Evolutionary conservation across 371 early-diverging fungal genomes (phyloP).

Genomic region (Lichtheimia ornata): DNA sequence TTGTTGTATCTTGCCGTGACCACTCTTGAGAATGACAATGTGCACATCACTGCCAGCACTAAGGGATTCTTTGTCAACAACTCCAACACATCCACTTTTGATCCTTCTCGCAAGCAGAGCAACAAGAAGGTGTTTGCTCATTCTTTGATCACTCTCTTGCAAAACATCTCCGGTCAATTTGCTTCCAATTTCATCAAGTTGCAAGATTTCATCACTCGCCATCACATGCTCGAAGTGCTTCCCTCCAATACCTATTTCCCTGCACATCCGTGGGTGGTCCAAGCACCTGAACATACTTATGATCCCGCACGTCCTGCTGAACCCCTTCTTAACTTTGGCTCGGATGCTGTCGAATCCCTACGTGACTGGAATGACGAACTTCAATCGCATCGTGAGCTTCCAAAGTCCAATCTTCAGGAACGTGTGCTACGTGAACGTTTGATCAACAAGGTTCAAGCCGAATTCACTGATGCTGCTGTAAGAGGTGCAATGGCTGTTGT

Average conservation of each 20-base stretch:
- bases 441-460: slow-evolving; percentile 80
- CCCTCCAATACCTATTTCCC: slow-evolving; percentile 68
- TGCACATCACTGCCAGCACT: slow-evolving; percentile 85
- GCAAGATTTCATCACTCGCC: slow-evolving; percentile 65
- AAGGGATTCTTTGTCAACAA: slow-evolving; percentile 88
- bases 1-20: slow-evolving; percentile 81
- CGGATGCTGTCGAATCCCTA: slow-evolving; percentile 74
- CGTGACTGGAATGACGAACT: slow-evolving; percentile 97
- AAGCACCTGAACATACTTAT: slow-evolving; percentile 52
- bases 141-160: slow-evolving; percentile 72
- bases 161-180: slow-evolving; percentile 74
- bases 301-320: slow-evolving; percentile 75
- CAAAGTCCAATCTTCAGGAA: slow-evolving; percentile 75
- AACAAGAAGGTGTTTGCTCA: slow-evolving; percentile 55
- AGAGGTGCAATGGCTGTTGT: slow-evolving; percentile 85
- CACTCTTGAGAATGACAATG: slow-evolving; percentile 80
- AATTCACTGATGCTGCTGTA: slow-evolving; percentile 91
- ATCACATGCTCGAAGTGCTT: slow-evolving; percentile 83
- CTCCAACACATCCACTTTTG: slow-evolving; percentile 74
- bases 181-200: slow-evolving; percentile 64
- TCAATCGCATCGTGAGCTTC: slow-evolving; percentile 87
- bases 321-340: slow-evolving; percentile 60
- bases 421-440: slow-evolving; percentile 86
- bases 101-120: slow-evolving; percentile 55
- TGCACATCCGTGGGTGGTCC: slow-evolving; percentile 84